phyloP scores from a whole-genome alignment of 352 stramenopile species.

The Plasmopara muralis region DNA sequence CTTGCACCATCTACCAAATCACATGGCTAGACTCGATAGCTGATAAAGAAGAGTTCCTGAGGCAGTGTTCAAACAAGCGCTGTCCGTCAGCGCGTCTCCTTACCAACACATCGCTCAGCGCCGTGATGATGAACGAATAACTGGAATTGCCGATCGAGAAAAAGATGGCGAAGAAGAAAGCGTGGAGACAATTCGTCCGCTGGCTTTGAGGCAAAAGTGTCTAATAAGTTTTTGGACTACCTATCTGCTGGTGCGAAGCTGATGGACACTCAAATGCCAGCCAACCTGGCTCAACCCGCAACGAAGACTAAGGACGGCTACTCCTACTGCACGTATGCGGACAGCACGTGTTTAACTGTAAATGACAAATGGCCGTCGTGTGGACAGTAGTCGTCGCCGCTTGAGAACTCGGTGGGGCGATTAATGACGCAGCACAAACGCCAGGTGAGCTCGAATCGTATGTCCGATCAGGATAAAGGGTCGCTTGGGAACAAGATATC shows the following conservation, averaged over 20 bases:
- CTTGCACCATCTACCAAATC: conserved; percentile 15
- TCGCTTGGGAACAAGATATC: conserved; percentile 31
- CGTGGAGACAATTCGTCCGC: conserved; percentile 5
- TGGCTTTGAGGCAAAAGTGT: conserved; percentile 11
- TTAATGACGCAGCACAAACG: conserved; percentile 62
- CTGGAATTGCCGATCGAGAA: not conserved
- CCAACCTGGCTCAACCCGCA: conserved; percentile 22
- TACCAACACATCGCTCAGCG: conserved; percentile 4
- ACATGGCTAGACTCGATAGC: conserved; percentile 40
- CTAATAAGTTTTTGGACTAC: conserved; percentile 45
- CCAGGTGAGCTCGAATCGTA: conserved; percentile 30
- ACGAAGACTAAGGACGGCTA: conserved; percentile 40
- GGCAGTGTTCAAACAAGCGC: conserved; percentile 12
- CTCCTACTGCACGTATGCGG: conserved; percentile 56
- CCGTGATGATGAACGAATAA: conserved; percentile 15
- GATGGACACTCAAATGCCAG: conserved; percentile 41
- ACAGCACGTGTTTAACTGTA: conserved; percentile 50
- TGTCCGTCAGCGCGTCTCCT: conserved; percentile 20
- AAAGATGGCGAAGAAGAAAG: conserved; percentile 9
- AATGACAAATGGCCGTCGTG: conserved; percentile 35
- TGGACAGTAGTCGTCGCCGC: conserved; percentile 54
- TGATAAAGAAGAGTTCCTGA: conserved; percentile 45
- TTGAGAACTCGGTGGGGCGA: conserved; percentile 56
- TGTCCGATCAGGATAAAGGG: conserved; percentile 34
- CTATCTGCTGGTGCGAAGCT: conserved; percentile 36